These are phyloP conservation scores for Pseudogymnoascus sp. DNA, from an alignment of 2,329 filamentous ascomycete species.

Conservation along the genomic window DNA sequence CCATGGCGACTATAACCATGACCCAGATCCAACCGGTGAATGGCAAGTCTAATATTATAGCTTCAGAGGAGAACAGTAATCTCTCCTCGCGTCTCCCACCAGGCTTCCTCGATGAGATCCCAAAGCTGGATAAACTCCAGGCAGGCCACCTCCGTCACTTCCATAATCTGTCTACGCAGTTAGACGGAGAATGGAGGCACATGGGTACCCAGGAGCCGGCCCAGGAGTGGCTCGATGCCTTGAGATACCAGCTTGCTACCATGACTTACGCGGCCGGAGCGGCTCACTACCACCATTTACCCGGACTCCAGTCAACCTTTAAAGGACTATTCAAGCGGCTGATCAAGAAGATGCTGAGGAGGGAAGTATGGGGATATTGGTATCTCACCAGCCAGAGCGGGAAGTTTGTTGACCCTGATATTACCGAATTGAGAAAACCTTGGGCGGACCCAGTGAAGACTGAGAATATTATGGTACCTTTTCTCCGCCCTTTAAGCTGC, in stretches of 20 bases:
- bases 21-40: not conserved
- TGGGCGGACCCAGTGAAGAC: conserved; percentile 34
- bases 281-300: conserved; percentile 34
- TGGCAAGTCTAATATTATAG: not conserved
- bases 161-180: conserved; percentile 28
- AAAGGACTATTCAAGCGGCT: conserved; percentile 29
- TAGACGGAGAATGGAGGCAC: conserved; percentile 26
- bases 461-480: conserved; percentile 34
- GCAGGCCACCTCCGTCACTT: conserved; percentile 32
- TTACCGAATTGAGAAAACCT: conserved; percentile 33
- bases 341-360: conserved; percentile 35
- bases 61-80: not conserved
- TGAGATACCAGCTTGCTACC: conserved; percentile 19
- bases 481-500: not conserved
- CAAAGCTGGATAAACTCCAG: conserved; percentile 21
- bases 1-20: not conserved
- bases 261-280: conserved; percentile 33
- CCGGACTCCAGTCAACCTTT: conserved; percentile 29
- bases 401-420: conserved; percentile 28
- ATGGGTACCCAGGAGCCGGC: conserved; percentile 30
- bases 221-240: conserved; percentile 29
- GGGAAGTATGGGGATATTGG: conserved; percentile 37
- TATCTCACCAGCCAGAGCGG: conserved; percentile 32
- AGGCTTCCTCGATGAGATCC: not conserved
- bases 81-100: not conserved